These are phyloP conservation scores for Pseudognaphalium luteoalbum DNA, from an alignment of 129 eudicot species.

Conservation along the genomic window DNA sequence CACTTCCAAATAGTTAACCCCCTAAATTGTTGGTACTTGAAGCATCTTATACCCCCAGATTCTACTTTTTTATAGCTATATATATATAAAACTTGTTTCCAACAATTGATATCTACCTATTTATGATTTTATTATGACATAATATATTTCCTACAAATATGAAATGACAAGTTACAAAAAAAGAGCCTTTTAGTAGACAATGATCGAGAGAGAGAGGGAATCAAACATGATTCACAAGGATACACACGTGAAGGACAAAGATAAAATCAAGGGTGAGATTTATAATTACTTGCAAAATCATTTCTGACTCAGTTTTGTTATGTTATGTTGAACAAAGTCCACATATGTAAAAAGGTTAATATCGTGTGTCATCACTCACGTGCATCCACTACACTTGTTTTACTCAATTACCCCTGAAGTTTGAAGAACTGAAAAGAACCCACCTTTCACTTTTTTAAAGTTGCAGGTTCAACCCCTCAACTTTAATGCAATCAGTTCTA, in stretches of 20 bases:
- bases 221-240: conserved; percentile 12
- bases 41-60: not conserved
- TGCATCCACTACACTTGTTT: conserved; percentile 8
- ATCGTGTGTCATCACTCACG: conserved; percentile 21
- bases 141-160: not conserved
- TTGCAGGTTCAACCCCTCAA: conserved; percentile 23
- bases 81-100: not conserved
- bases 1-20: too few species aligned
- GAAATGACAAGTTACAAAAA: not conserved
- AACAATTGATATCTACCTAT: not conserved
- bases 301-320: conserved; percentile 7
- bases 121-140: not conserved
- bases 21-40: not conserved
- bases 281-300: conserved; percentile 1
- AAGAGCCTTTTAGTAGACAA: not conserved
- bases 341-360: not conserved
- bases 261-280: not conserved
- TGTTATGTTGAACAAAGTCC: conserved; percentile 17
- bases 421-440: not conserved
- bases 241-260: conserved; percentile 15
- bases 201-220: not conserved
- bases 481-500: conserved; percentile 14
- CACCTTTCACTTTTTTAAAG: conserved; percentile 19
- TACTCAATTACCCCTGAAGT: conserved; percentile 19
- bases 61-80: not conserved